A percentile compares a stretch with the other conserved stretches of the same genome.
Conservation (phyloP, 306 rosid genomes). For the Medicago truncatula region MtrunA17r5.0-ANR NC_053048.1:25147001-25147500, state of each 20-base stretch:
- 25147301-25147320: not conserved
- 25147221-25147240: slow-evolving; percentile 73
- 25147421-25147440: slow-evolving; percentile 62
- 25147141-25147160: slow-evolving; percentile 87
- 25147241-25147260: slow-evolving; percentile 81
- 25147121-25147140: slow-evolving; percentile 65
- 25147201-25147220: slow-evolving; percentile 86
- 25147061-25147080: slow-evolving; percentile 75
- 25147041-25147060: slow-evolving; percentile 80
- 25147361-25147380: slow-evolving; percentile 92
- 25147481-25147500: slow-evolving; percentile 80
- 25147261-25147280: slow-evolving; percentile 82
- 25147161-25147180: slow-evolving; percentile 63
- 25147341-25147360: too few species aligned
- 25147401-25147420: slow-evolving; percentile 64
- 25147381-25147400: slow-evolving; percentile 82
- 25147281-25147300: not conserved
- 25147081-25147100: slow-evolving; percentile 78
- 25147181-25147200: slow-evolving; percentile 66
- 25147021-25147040: slow-evolving; percentile 97
- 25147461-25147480: slow-evolving; percentile 71
- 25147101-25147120: too few species aligned
- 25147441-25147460: slow-evolving; percentile 72
- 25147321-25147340: not conserved
- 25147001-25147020: slow-evolving; percentile 85